Conservation (phyloP, 2,329 filamentous ascomycete genomes). For the Saccharata proteae region DNA sequence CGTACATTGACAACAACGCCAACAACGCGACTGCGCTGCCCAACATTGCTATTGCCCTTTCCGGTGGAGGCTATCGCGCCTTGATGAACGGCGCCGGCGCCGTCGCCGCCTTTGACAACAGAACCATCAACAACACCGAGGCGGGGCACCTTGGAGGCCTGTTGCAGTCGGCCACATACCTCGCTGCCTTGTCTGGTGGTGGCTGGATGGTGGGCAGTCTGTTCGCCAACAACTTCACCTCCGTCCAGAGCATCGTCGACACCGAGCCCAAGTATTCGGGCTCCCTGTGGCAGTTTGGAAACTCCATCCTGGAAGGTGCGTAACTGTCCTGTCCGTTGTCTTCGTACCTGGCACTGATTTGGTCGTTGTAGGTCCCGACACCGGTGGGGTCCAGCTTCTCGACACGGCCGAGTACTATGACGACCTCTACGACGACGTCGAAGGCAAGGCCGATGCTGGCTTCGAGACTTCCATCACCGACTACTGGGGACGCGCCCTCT, state of each 20-base stretch:
- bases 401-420: constrained; percentile 50
- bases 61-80: constrained; percentile 79
- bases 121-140: constrained; percentile 50
- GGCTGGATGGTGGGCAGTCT: constrained; percentile 77
- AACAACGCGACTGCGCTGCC: constrained; percentile 47
- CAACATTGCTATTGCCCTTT: constrained; percentile 65
- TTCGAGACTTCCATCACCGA: constrained; percentile 66
- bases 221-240: constrained; percentile 66
- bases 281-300: constrained; percentile 50
- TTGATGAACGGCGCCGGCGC: constrained; percentile 73
- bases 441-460: constrained; percentile 49
- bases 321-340: not conserved
- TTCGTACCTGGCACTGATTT: no score
- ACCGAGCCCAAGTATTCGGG: constrained; percentile 27
- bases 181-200: constrained; percentile 70
- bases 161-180: constrained; percentile 68
- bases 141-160: constrained; percentile 65
- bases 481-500: constrained; percentile 76
- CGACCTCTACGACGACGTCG: constrained; percentile 46
- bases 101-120: constrained; percentile 64
- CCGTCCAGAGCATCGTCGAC: constrained; percentile 45
- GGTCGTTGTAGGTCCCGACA: no score
- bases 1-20: constrained; percentile 53
- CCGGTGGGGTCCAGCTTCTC: constrained; percentile 39
- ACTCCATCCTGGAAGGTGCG: constrained; percentile 46